Evolutionary conservation across 495 filamentous ascomycete species (phyloP), one percentile per base, ranked within the genome.

Genomic region (Trichoderma virens): DNA sequence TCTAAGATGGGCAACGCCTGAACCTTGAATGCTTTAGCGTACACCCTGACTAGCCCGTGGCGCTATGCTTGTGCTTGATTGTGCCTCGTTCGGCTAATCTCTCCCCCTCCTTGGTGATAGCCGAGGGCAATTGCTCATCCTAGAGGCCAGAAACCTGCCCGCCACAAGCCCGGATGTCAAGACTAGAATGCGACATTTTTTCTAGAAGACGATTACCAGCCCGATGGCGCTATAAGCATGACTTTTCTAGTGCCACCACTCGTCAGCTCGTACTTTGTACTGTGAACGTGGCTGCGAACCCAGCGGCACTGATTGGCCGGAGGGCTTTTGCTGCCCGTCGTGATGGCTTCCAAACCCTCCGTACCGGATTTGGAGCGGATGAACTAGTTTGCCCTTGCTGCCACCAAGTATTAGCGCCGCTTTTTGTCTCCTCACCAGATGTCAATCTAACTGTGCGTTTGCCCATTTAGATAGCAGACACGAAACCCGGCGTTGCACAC

Each of bases 111-210:
- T 47, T 8, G n/a, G 25, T 56, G 51, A 56, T 56, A 56, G 27
- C 23, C 51, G 51, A 56, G 11, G 16, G 51, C 51, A 27, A 9
- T 47, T 27, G 51, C 18, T 8, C 14, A 14, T 11, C 6, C 51
- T 23, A 30, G 16, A 2, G 11, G 20, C 25, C 25, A 28, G 47
- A 6, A 8, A 18, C 14, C 38, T 41, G 43, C 8, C 51, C 51
- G 25, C 51, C 51, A 30, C 51, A 30, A 56, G 5, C 5, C 23
- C 51, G 51, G 28, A 16, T 6, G 11, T n/a, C 23, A 56, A 13
- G 23, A 56, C 51, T 56, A 56, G 51, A 56, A 56, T 56, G 51
- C 51, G 51, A 56, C 11, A 56, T 56, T 56, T 56, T 16, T 56
- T 56, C 51, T 56, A 56, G 51, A 56, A 56, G n/a, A 14, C 16